Evolutionary conservation across 2,329 filamentous ascomycete species (phyloP), one percentile per base, ranked within the genome.

Genomic region (Herpomyces periplanetae): DNA sequence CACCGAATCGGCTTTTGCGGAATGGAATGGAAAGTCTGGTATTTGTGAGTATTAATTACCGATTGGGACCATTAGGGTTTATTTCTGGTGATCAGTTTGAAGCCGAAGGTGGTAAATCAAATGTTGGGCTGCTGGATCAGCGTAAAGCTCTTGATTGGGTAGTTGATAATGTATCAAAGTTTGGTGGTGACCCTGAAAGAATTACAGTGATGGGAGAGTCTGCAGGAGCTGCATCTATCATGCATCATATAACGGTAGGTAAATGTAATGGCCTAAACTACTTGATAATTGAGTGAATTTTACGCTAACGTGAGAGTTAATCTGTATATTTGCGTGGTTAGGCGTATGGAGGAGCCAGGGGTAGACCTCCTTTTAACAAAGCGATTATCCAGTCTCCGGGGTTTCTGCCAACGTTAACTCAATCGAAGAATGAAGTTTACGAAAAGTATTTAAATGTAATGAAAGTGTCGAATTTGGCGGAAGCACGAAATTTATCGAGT

Each of bases 131-230:
- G 5, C 27, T 33, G 17, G 38, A 41, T 20, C 38, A 41, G 20
- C 30, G 37, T 13, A 30, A 38, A 21, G 42, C 36, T 1, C 27
- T 47, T 13, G 41, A 41, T 6, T 46, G 42, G 41, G 30, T 46
- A 1, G 35, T 39, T 18, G 23, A 37, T 12, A 27, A 40, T 24
- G 44, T 45, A 23, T 37, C 20, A 4, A 36, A 31, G 2, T 40
- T 40, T 18, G 37, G 37, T 10, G 28, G 41, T 5, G 36, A 40
- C 25, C 30, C 30, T 13, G 21, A 27, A 5, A 38, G 42, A 23
- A 42, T 47, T 2, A 40, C 41, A 1, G 43, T 47, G 20, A 43
- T 41, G 13, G 42, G 41, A 9, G 38, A 41, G 17, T 40, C 35
- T 3, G 37, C 37, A 11, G 3, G 41, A 8, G 44, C 31, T 5